phyloP scores from a whole-genome alignment of 805 yeast genomes.

The Candida golubevii region DNA sequence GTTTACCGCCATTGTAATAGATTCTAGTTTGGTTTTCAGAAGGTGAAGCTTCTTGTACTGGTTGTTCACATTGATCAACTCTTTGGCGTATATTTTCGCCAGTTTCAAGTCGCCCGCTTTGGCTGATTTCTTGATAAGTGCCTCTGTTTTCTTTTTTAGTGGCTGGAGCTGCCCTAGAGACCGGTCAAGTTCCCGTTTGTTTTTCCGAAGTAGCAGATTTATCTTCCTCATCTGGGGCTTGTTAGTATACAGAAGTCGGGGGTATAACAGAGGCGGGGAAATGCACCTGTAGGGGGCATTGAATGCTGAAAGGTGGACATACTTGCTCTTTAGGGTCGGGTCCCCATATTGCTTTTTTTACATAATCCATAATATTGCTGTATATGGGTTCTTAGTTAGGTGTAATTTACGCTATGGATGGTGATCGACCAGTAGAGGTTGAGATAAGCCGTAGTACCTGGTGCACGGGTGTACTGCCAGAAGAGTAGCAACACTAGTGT shows the following conservation, averaged over 20 bases:
- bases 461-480: conserved; percentile 6
- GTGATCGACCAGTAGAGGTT: no score
- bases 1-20: conserved; percentile 82
- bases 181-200: conserved; percentile 78
- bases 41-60: conserved; percentile 71
- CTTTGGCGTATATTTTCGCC: conserved; percentile 78
- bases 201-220: conserved; percentile 74
- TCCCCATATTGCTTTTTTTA: conserved; percentile 89
- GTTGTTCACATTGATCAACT: conserved; percentile 65
- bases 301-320: conserved; percentile 3
- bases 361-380: conserved; percentile 57
- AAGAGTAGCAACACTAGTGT: no score
- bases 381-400: no score
- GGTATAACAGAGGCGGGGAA: not conserved
- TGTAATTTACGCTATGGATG: no score
- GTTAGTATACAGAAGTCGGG: not conserved
- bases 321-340: conserved; percentile 92
- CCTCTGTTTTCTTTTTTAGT: conserved; percentile 70
- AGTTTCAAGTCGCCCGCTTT: conserved; percentile 71
- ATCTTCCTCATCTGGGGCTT: conserved; percentile 57
- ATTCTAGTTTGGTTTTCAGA: conserved; percentile 81
- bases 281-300: not conserved
- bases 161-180: conserved; percentile 59
- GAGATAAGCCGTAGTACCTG: conserved; percentile 4
- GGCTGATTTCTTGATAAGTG: conserved; percentile 68